A percentile compares a stretch with the other conserved stretches of the same genome.
phyloP scores from a whole-genome alignment of 1,139 yeast genomes.

The Blastobotrys aristatus region DNA sequence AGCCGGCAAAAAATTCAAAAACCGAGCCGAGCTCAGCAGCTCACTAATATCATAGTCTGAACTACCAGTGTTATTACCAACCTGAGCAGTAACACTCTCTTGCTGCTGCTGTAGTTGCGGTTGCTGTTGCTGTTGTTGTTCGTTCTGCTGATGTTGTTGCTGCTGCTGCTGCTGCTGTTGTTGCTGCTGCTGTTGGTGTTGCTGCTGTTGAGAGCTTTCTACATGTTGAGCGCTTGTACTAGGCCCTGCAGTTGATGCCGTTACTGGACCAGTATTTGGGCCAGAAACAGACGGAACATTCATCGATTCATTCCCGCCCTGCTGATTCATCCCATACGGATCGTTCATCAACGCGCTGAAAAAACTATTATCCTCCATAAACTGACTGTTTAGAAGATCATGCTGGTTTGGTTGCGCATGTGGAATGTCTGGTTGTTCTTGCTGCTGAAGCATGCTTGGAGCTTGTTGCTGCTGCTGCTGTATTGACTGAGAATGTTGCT shows the following conservation, averaged over 20 bases:
- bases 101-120: neutral
- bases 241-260: neutral
- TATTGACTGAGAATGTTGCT: neutral
- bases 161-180: neutral
- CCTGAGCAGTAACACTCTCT: neutral
- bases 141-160: neutral
- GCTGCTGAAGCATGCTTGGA: neutral
- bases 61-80: neutral
- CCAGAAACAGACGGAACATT: neutral
- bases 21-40: conserved; percentile 18
- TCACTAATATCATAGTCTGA: conserved; percentile 18
- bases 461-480: conserved; percentile 1
- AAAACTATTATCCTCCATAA: neutral
- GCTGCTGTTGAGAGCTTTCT: neutral
- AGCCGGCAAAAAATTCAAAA: conserved; percentile 24
- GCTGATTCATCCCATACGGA: neutral
- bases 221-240: neutral
- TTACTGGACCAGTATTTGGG: neutral
- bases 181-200: too few relatives aligned
- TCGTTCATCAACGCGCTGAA: conserved; percentile 1
- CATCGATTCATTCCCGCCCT: neutral
- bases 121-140: too few relatives aligned
- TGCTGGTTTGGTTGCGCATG: conserved; percentile 8
- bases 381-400: neutral
- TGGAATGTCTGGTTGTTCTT: neutral